These are phyloP conservation scores for Sporothrix pallida DNA, from an alignment of 2,329 filamentous ascomycete species.

Conservation along the genomic window DNA sequence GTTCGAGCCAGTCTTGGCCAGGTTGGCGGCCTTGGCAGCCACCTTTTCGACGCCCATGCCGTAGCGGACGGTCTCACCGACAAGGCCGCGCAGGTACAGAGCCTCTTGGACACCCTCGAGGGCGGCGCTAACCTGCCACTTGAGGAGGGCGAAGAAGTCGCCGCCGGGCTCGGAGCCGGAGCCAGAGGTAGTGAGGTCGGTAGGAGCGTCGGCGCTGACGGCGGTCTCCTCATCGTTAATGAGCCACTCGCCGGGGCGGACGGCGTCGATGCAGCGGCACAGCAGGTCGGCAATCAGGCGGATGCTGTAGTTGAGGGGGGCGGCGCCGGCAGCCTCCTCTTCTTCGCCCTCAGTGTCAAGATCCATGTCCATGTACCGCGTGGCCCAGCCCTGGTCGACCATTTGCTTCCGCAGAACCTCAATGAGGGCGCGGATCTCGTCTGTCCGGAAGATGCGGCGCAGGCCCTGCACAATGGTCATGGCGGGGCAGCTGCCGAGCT, in stretches of 20 bases:
- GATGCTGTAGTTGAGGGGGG: conserved; percentile 70
- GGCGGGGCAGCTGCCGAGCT: conserved; percentile 70
- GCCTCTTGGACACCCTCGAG: conserved; percentile 75
- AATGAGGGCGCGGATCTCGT: conserved; percentile 74
- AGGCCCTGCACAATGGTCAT: conserved; percentile 66
- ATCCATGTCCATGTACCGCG: conserved; percentile 68
- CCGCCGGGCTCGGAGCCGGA: conserved; percentile 43
- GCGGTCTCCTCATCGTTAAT: conserved; percentile 62
- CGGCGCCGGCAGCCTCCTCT: conserved; percentile 50
- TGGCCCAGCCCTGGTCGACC: conserved; percentile 76
- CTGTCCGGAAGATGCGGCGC: conserved; percentile 65
- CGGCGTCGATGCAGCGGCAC: conserved; percentile 74
- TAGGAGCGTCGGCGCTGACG: conserved; percentile 46
- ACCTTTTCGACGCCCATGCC: conserved; percentile 43
- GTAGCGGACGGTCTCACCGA: conserved; percentile 71
- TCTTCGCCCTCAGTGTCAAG: conserved; percentile 39
- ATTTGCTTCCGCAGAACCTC: conserved; percentile 75
- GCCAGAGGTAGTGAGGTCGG: neutral
- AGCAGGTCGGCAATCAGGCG: conserved; percentile 73
- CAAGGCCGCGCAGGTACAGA: conserved; percentile 65
- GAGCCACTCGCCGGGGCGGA: conserved; percentile 77
- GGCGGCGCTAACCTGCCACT: conserved; percentile 71
- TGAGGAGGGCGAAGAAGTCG: conserved; percentile 69
- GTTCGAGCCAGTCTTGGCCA: neutral
- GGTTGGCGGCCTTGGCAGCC: conserved; percentile 72